Percentiles rank a stretch among this genome's conserved stretches.
Conservation (phyloP, 2,329 filamentous ascomycete species). For the Alternaria dauci region DNA sequence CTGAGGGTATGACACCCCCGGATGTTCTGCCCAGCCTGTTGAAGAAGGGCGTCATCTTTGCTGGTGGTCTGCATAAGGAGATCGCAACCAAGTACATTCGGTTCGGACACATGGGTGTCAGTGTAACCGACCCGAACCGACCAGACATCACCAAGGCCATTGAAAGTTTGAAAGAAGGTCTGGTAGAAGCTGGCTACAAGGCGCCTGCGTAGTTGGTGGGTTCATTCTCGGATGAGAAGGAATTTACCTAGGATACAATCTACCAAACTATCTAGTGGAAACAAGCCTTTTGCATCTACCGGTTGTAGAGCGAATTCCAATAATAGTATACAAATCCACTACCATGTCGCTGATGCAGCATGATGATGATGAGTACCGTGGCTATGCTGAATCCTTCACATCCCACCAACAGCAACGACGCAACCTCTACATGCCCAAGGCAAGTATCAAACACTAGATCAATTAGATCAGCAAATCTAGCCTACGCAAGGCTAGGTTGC, state of each 20-base stretch:
- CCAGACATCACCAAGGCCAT: constrained; percentile 87
- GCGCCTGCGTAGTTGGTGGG: constrained; percentile 11
- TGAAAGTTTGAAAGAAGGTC: constrained; percentile 74
- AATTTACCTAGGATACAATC: not conserved
- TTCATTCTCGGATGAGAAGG: not conserved
- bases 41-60: constrained; percentile 91
- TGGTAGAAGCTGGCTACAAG: constrained; percentile 76
- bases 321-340: constrained; percentile 13
- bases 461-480: not conserved
- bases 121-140: constrained; percentile 80
- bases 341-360: not conserved
- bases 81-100: constrained; percentile 93
- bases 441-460: not conserved
- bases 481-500: constrained; percentile 7
- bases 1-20: constrained; percentile 79
- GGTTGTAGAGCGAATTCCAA: constrained; percentile 1
- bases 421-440: constrained; percentile 2
- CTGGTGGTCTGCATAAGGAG: constrained; percentile 94
- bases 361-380: constrained; percentile 20
- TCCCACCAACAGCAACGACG: constrained; percentile 2
- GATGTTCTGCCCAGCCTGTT: constrained; percentile 85
- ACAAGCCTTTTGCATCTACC: not conserved
- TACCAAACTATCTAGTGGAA: not conserved
- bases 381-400: constrained; percentile 12
- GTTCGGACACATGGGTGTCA: constrained; percentile 98